Evolutionary conservation across 257 asterid species (phyloP).

Genomic region (Ilex asprella): DNA sequence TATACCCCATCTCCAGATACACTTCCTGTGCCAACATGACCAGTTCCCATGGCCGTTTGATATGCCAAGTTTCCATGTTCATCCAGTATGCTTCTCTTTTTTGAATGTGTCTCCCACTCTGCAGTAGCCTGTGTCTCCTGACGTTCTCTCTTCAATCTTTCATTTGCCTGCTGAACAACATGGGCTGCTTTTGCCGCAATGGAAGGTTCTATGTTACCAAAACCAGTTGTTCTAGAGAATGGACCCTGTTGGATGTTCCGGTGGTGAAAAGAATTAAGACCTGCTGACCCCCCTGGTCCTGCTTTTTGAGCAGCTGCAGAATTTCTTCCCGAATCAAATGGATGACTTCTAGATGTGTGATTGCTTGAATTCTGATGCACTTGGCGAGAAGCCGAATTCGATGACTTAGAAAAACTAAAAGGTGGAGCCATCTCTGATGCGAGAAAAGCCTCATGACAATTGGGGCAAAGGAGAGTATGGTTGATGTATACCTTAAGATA

Average conservation of each 20-base stretch:
- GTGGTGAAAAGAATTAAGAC: conserved; percentile 14
- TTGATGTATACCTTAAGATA: conserved; percentile 55
- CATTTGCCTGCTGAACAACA: conserved; percentile 46
- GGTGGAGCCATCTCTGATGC: conserved; percentile 67
- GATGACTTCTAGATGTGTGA: conserved; percentile 23
- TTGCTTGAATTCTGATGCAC: conserved; percentile 22
- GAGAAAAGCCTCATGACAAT: conserved; percentile 47
- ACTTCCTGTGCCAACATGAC: conserved; percentile 16
- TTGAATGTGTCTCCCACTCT: conserved; percentile 20
- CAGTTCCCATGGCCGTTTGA: conserved; percentile 19
- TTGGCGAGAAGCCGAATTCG: conserved; percentile 23
- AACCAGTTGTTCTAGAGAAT: conserved; percentile 24
- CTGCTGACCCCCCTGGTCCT: conserved; percentile 24
- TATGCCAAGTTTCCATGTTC: conserved; percentile 25
- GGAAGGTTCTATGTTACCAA: conserved; percentile 32
- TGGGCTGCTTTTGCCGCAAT: conserved; percentile 40
- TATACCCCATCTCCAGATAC: conserved; percentile 17
- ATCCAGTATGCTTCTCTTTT: conserved; percentile 35
- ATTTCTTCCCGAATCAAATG: conserved; percentile 23
- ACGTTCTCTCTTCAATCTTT: conserved; percentile 52
- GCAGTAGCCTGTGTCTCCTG: conserved; percentile 32
- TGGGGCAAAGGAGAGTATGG: conserved; percentile 62
- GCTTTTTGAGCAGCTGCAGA: conserved; percentile 28
- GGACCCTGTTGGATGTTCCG: conserved; percentile 26
- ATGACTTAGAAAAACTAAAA: conserved; percentile 19